Base-by-base conservation (phyloP, 2,329 filamentous ascomycete species). In the Epicoccum nigrum region DNA sequence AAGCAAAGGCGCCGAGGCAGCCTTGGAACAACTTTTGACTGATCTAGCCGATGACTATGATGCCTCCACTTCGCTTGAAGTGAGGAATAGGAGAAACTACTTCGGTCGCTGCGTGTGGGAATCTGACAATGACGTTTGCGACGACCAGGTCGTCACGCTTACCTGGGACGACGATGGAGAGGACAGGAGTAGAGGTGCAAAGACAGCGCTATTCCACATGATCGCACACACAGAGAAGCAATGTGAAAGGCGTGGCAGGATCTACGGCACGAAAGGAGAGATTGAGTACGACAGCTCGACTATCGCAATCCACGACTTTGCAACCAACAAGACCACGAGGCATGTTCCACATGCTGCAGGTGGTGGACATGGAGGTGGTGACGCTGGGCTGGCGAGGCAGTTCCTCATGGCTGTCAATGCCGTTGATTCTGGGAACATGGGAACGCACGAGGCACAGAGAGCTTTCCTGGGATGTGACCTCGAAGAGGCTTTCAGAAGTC, bases 31-130 rank as follows among this genome's bases (percentile, higher is more conserved):
- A 33, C 73, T 87, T 12, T 69, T 83, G 35, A 45, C 65, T 8
- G 69, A 71, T 2, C 73, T 87, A 1, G 62, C 68, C 0, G 79
- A 85, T 58, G 81, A 87, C 64, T 86, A 86, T 57, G 72, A 78
- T 27, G 48, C 85, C 65, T 86, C 86, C 51, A 44, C 46, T n/a
- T 15, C 39, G 2, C 19, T 16, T 2, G 33, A 23, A 4, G 38
- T 16, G 9, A n/a, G 23, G 8, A 23, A 31, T 40, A 64, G 66
- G 9, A 72, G 82, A 4, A 75, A 80, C 1, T 87, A 92, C 91
- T 97, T 92, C 67, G 94, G 94, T 0, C 85, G 93, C n/a, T 99
- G 94, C 68, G 94, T 97, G 1, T 97, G 87, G 75, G 94, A 97
- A 70, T 80, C 87, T 4, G 92, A 96, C 74, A 99, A 97, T 74